phyloP scores from a whole-genome alignment of 257 asterid genomes.

The Prunella vulgaris region DNA sequence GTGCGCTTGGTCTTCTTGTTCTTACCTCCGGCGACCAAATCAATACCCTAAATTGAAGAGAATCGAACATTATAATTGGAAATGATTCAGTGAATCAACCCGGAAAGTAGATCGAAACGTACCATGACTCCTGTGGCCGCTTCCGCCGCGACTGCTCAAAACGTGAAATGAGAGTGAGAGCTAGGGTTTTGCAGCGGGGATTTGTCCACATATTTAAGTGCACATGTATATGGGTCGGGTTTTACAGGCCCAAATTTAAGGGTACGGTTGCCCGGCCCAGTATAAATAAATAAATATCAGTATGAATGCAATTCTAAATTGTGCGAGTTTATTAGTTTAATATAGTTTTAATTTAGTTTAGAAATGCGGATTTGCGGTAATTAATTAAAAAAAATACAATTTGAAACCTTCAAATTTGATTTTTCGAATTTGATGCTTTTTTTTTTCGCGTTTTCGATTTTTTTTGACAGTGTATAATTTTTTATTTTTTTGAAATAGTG shows the following conservation, averaged over 20 bases:
- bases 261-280: too few species aligned
- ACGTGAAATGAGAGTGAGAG: background rate
- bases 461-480: too few species aligned
- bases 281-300: too few species aligned
- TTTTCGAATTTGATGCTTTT: too few species aligned
- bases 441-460: too few species aligned
- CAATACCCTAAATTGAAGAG: constrained; percentile 56
- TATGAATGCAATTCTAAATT: too few species aligned
- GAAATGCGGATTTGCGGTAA: too few species aligned
- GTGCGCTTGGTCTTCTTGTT: constrained; percentile 80
- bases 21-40: constrained; percentile 92
- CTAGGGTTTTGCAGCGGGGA: constrained; percentile 29
- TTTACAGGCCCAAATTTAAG: background rate
- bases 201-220: background rate
- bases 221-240: background rate
- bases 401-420: too few species aligned
- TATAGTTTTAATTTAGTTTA: too few species aligned
- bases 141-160: constrained; percentile 25
- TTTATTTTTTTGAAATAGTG: too few species aligned
- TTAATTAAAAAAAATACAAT: too few species aligned
- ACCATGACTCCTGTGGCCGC: constrained; percentile 34
- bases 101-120: background rate
- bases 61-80: background rate
- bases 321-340: too few species aligned
- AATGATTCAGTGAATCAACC: background rate